Percentiles rank a stretch among this genome's conserved stretches.
phyloP scores from a whole-genome alignment of 139 green algal species.

The Mesostigma viride region DNA sequence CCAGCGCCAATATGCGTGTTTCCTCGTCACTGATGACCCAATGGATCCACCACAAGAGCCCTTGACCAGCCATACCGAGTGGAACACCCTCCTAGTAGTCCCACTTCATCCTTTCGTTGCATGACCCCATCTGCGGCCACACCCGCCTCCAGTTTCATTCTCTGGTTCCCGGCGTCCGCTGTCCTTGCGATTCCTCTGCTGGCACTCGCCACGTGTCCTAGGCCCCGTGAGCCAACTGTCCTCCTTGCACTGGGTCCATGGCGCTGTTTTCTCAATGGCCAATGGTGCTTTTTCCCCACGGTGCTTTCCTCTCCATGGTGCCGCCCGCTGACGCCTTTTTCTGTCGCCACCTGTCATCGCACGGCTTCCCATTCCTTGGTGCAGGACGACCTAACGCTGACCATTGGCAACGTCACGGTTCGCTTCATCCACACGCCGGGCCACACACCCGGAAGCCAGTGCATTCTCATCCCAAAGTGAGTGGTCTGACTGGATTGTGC shows the following conservation, averaged over 20 bases:
- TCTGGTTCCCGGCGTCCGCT: neutral
- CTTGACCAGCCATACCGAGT: no score
- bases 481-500: no score
- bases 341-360: neutral
- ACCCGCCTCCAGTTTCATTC: neutral
- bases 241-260: neutral
- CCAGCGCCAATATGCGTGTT: no score
- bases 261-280: neutral
- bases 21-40: no score
- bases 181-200: neutral
- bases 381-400: slow-evolving; percentile 10
- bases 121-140: no score
- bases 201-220: neutral
- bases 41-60: no score
- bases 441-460: slow-evolving; percentile 28
- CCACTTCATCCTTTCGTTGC: no score
- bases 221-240: neutral
- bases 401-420: slow-evolving; percentile 10
- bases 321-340: neutral
- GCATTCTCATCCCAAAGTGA: slow-evolving; percentile 22
- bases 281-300: neutral
- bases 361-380: neutral
- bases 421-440: slow-evolving; percentile 37
- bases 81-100: no score
- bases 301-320: neutral